Evolutionary conservation across 257 asterid species (phyloP), one percentile per base, ranked within the genome.

Genomic region (Agastache rugosa): DNA sequence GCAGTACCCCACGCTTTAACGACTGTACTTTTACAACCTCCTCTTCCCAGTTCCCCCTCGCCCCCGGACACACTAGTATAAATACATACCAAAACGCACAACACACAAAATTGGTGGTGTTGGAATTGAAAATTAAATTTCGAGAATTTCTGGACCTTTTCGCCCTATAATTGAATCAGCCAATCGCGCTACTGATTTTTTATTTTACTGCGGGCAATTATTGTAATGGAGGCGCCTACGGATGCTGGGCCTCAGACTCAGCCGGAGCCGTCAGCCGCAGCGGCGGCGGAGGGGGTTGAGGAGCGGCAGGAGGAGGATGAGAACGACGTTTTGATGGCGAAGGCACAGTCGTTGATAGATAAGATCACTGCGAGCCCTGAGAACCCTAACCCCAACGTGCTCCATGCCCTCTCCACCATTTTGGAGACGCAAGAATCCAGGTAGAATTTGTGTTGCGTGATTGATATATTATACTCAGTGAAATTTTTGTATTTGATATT

Each of bases 371-470:
- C 93, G 56, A 82, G 71, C 75, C 79, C 89, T 12, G 97, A 90
- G 71, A 95, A 89, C 93, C 98, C 99, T 82, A 90, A 81, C 78
- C 88, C 98, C 54, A 81, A 77, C 60, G 84, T 81, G 11, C 91
- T 95, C 31, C 99, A 95, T 75, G 96, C 97, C 34, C 91, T 95
- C 64, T 74, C 97, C 74, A 88, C 96, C 72, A 82, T 95, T 73
- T 81, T 95, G 12, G 99, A 95, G 79, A 69, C 92, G 37, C 83
- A 95, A 72, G 99, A 92, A 80, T 78, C 91, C 72, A 92, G 98
- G 99, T 95, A 76, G 31, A 16, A 44, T 65, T 80, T 44, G 12
- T 61, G 67, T 79, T 76, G 66, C 51, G 53, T 44, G 58, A 73
- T 59, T 44, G 58, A 73, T 59, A 8, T 72, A 1, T 37, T 37